A percentile compares a stretch with the other conserved stretches of the same genome.
These are phyloP conservation scores for Nicotiana knightiana DNA, from an alignment of 257 asterid species.

Conservation along the genomic window DNA sequence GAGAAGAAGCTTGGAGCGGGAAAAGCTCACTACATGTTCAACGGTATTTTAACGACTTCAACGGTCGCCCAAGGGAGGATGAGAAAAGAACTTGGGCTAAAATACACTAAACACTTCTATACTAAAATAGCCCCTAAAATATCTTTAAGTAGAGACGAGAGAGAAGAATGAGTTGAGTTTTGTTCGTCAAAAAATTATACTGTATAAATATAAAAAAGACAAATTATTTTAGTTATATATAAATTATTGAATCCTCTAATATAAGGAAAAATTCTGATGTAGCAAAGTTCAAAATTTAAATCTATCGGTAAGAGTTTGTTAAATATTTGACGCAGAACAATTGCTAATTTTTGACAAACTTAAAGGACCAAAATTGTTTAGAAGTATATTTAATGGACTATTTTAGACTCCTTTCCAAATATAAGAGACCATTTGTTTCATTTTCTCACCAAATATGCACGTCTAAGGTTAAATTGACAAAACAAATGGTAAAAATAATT, in stretches of 20 bases:
- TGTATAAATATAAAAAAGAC: no score
- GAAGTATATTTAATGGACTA: neutral
- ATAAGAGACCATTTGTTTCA: neutral
- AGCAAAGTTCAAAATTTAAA: neutral
- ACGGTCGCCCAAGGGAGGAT: neutral
- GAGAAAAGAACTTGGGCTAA: neutral
- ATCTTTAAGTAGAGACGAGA: no score
- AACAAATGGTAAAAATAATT: neutral
- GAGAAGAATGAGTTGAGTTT: no score
- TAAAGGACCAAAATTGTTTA: neutral
- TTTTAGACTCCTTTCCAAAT: neutral
- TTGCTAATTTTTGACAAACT: neutral
- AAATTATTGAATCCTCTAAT: no score
- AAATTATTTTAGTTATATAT: no score
- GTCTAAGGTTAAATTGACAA: no score
- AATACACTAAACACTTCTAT: neutral
- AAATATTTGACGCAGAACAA: neutral
- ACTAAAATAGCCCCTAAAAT: neutral
- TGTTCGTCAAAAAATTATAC: no score
- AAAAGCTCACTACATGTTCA: neutral
- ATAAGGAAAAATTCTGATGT: no score
- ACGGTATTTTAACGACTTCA: neutral
- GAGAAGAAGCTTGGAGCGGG: neutral
- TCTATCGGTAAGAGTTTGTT: neutral
- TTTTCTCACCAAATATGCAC: no score